A percentile compares a stretch with the other conserved stretches of the same genome.
Conservation (phyloP, 441 rosid species). For the Pelargonium myrrhifolium region DNA sequence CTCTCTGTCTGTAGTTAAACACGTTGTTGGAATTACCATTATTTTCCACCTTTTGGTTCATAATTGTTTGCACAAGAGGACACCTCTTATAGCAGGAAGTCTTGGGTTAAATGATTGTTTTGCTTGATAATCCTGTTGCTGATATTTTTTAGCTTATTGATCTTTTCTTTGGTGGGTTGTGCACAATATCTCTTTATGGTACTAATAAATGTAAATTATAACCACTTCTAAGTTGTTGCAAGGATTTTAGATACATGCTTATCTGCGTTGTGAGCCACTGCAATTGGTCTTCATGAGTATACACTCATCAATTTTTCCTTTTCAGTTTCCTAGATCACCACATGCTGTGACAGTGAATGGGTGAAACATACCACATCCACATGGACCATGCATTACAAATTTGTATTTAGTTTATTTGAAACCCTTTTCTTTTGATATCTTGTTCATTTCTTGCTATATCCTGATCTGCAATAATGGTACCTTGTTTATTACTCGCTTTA, state of each 20-base stretch:
- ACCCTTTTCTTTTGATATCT: not conserved
- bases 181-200: not conserved
- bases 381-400: no score
- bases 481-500: no score
- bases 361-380: no score
- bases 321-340: no score
- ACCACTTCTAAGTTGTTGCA: not conserved
- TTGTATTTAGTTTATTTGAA: no score
- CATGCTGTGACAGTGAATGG: no score
- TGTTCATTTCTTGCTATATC: not conserved
- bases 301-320: no score
- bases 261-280: no score
- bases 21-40: not conserved
- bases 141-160: not conserved
- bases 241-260: no score
- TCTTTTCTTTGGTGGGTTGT: not conserved
- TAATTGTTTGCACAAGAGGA: not conserved
- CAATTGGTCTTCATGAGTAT: no score
- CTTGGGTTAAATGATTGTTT: not conserved
- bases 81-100: not conserved
- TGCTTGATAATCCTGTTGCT: not conserved
- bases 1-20: not conserved
- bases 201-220: not conserved
- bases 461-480: no score
- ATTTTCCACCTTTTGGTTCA: not conserved